A percentile compares a stretch with the other conserved stretches of the same genome.
These are phyloP conservation scores for Sinapis alba DNA, from an alignment of 441 rosid genomes.

Conservation along the genomic window DNA sequence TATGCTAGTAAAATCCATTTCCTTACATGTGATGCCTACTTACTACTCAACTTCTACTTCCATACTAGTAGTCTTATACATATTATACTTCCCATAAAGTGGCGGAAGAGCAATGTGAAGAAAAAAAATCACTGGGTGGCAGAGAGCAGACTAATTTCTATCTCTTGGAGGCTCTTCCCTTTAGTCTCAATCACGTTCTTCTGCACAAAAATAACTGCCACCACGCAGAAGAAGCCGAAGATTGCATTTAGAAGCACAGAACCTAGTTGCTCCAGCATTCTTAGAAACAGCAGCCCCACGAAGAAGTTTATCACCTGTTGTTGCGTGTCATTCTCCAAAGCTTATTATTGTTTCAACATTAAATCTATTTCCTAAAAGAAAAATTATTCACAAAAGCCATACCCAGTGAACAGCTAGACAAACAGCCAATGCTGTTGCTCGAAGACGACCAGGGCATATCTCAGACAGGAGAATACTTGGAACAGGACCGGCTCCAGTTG, in stretches of 20 bases:
- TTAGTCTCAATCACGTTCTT: conserved; percentile 72
- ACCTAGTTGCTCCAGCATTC: conserved; percentile 67
- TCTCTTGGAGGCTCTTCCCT: conserved; percentile 80
- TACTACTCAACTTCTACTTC: conserved; percentile 22
- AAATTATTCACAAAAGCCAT: conserved; percentile 30
- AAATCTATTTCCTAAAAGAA: conserved; percentile 3
- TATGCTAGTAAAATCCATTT: conserved; percentile 15
- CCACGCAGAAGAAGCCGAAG: conserved; percentile 59
- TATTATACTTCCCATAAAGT: neutral
- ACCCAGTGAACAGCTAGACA: conserved; percentile 82
- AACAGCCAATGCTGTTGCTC: conserved; percentile 75
- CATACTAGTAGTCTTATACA: conserved; percentile 9
- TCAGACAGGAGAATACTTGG: conserved; percentile 74
- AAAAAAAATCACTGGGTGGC: conserved; percentile 18
- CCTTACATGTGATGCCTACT: conserved; percentile 26
- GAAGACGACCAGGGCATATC: conserved; percentile 68
- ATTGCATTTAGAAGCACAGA: conserved; percentile 55
- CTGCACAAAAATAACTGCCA: conserved; percentile 64
- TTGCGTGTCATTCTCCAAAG: conserved; percentile 8
- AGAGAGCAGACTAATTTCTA: conserved; percentile 55
- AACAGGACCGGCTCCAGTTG: conserved; percentile 77
- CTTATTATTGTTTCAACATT: conserved; percentile 1
- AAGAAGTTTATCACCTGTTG: conserved; percentile 74
- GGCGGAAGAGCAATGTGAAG: conserved; percentile 4
- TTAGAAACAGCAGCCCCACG: conserved; percentile 67